A percentile compares a stretch with the other conserved stretches of the same genome.
Conservation (phyloP, 345 rosid genomes). For the Schrenkiella parvula region DNA sequence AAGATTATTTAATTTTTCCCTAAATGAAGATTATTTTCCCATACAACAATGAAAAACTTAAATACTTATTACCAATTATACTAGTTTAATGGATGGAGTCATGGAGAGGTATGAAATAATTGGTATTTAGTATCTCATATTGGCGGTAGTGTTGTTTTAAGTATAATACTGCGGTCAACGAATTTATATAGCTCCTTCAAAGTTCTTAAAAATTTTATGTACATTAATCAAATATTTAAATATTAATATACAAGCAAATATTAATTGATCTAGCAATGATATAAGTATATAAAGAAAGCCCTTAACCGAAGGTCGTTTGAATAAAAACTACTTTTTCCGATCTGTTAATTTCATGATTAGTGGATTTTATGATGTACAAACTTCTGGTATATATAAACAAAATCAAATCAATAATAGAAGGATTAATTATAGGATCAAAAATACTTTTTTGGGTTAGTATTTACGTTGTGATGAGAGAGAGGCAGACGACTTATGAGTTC, state of each 20-base stretch:
- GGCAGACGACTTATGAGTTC: conserved; percentile 6
- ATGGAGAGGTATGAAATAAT: background rate
- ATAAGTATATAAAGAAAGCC: too few species aligned
- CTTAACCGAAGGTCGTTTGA: background rate
- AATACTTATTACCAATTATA: background rate
- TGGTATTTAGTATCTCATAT: background rate
- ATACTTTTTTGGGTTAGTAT: background rate
- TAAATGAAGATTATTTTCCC: background rate
- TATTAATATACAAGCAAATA: background rate
- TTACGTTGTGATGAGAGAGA: conserved; percentile 8
- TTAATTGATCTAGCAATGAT: background rate
- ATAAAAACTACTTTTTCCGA: background rate
- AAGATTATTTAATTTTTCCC: background rate
- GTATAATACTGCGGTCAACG: background rate
- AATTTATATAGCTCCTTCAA: too few species aligned
- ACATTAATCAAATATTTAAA: background rate
- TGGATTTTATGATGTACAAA: background rate
- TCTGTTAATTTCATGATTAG: background rate
- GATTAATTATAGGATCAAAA: background rate
- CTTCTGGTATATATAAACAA: background rate
- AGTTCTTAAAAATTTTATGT: too few species aligned
- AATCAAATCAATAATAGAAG: background rate
- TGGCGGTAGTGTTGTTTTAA: background rate
- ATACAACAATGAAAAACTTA: background rate
- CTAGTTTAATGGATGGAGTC: background rate